Evolutionary conservation across 148 eudicot genomes (phyloP), one percentile per base, ranked within the genome.

Genomic region (Nepenthes mirabilis): DNA sequence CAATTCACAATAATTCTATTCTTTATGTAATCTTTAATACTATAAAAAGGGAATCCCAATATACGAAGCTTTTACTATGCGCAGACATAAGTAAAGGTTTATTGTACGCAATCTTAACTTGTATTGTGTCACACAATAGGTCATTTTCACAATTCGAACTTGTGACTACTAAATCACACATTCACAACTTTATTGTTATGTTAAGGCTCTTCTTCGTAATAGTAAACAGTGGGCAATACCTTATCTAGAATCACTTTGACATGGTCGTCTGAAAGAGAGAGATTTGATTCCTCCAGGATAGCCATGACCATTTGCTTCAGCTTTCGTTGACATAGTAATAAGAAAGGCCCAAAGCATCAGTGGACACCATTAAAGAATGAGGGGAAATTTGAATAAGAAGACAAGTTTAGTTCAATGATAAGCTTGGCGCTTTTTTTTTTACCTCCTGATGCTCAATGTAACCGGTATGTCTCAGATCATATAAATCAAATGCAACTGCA

Each of bases 361-460:
- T 58, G 10, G 40, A 7, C 33, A 11, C 34, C 35, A 11, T 10
- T 9, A 37, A 40, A 58, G 8, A 11, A 14, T n/a, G 37, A 40
- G 45, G 45, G 45, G 45, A 4, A 40, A 23, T 23, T 23, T 23
- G 45, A 40, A 40, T 34, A 56, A 37, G 40, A 34, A 4, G 32
- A 37, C 14, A n/a, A 36, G 23, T 23, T 23, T 23, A 23, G 23
- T 23, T 23, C 23, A 23, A 23, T 23, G 23, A 23, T 23, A 23
- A 23, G 23, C 23, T 23, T 23, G 23, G 23, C 23, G 23, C 23
- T 23, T 36, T 40, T 0, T 2, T 37, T 36, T 12, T 59, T 37
- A 78, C 82, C 74, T 78, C 78, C 68, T 71, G 71, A 23, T 68
- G 70, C 55, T 74, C 75, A 56, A 78, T 74, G 63, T 57, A 74